Conservation (phyloP, 1,284 basidiomycete genomes). For the Exsudoporus floridanus region DNA sequence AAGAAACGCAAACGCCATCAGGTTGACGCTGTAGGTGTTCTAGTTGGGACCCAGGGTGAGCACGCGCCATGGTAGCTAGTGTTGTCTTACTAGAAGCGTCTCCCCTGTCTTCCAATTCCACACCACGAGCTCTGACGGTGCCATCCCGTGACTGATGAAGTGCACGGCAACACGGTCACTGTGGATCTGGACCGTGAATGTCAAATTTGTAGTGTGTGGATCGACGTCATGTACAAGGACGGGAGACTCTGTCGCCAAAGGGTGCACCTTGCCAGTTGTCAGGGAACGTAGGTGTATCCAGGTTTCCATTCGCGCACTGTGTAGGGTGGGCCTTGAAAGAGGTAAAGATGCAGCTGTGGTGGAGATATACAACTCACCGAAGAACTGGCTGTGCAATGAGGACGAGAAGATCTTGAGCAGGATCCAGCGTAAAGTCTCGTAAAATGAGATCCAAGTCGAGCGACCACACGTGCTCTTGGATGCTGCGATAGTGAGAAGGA, state of each 20-base stretch:
- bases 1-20: conserved; percentile 49
- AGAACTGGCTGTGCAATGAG: conserved; percentile 42
- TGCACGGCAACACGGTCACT: conserved; percentile 50
- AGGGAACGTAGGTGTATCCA: conserved; percentile 48
- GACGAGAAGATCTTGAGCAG: conserved; percentile 58
- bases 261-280: conserved; percentile 48
- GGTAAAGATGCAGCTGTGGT: neutral
- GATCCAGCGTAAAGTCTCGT: conserved; percentile 64
- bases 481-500: conserved; percentile 48
- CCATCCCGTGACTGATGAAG: conserved; percentile 33
- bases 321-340: conserved; percentile 15
- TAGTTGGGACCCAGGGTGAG: conserved; percentile 19
- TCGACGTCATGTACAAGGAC: conserved; percentile 37
- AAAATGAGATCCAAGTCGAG: conserved; percentile 42
- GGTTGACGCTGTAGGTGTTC: conserved; percentile 37
- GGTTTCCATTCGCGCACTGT: conserved; percentile 18
- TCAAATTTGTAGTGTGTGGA: conserved; percentile 21
- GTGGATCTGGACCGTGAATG: conserved; percentile 51
- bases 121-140: conserved; percentile 47
- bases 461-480: conserved; percentile 49
- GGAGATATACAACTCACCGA: conserved; percentile 25
- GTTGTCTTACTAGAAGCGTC: conserved; percentile 43
- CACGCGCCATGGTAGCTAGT: neutral
- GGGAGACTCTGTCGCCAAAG: conserved; percentile 37
- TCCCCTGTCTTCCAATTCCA: conserved; percentile 63